These are phyloP conservation scores for Trifolium subterraneum DNA, from an alignment of 306 rosid species.

Conservation along the genomic window DNA sequence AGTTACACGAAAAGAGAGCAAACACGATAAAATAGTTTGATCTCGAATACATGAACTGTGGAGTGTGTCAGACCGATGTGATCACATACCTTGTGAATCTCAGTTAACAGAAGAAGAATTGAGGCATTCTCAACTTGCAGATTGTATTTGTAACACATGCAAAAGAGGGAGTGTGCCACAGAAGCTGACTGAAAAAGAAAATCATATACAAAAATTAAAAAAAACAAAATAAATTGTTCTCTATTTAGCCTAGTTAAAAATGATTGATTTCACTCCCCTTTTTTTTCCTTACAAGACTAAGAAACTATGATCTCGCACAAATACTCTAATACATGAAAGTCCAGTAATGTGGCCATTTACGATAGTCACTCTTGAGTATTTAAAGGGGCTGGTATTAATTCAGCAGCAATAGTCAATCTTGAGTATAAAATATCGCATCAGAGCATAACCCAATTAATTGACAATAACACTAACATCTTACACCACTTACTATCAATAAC, in stretches of 20 bases:
- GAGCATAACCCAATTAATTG: neutral
- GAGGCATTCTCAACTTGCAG: constrained; percentile 94
- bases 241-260: neutral
- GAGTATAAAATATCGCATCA: neutral
- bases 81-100: constrained; percentile 82
- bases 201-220: constrained; percentile 33
- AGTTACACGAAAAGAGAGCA: constrained; percentile 10
- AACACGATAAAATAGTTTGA: constrained; percentile 33
- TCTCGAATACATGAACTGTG: neutral
- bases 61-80: constrained; percentile 23
- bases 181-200: constrained; percentile 71
- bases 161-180: constrained; percentile 95
- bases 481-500: neutral
- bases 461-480: neutral
- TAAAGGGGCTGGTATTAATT: neutral
- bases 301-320: constrained; percentile 33
- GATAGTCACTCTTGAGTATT: neutral
- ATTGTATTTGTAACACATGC: constrained; percentile 92
- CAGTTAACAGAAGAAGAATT: constrained; percentile 94
- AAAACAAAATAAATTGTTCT: constrained; percentile 2
- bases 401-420: neutral
- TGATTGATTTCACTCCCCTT: neutral
- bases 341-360: too few relatives aligned
- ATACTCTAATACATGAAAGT: constrained; percentile 12
- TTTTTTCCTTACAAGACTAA: neutral